Percentiles rank a stretch among this genome's conserved stretches.
Evolutionary conservation across 345 rosid genomes (phyloP).

Genomic region (Euphorbia pulcherrima): DNA sequence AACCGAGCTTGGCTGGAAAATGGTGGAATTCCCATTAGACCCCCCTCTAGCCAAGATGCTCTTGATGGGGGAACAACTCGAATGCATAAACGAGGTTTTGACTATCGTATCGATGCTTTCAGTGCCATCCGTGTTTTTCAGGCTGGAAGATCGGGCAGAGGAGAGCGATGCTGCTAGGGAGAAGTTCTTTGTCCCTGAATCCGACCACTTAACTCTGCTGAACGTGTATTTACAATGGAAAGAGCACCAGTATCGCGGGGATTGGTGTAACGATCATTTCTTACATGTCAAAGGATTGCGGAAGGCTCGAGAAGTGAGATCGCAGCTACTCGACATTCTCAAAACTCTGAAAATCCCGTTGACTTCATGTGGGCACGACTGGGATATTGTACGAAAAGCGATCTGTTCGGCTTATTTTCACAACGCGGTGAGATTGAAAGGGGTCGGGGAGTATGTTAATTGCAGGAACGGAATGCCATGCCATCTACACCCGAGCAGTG

Average conservation of each 20-base stretch:
- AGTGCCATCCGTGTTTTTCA: slow-evolving; percentile 93
- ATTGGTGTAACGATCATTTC: slow-evolving; percentile 87
- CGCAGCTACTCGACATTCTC: slow-evolving; percentile 89
- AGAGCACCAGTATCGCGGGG: slow-evolving; percentile 86
- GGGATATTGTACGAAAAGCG: slow-evolving; percentile 74
- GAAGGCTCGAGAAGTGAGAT: slow-evolving; percentile 92
- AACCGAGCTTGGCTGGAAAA: slow-evolving; percentile 94
- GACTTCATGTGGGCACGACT: slow-evolving; percentile 64
- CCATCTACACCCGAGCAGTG: slow-evolving; percentile 93
- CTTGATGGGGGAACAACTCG: slow-evolving; percentile 79
- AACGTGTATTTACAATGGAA: slow-evolving; percentile 95
- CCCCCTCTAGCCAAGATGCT: slow-evolving; percentile 99
- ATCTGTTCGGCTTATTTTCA: slow-evolving; percentile 96
- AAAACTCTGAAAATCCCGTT: slow-evolving; percentile 76
- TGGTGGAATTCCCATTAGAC: slow-evolving; percentile 97
- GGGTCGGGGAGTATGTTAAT: slow-evolving; percentile 93
- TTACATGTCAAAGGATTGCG: slow-evolving; percentile 77
- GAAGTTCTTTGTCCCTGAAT: no score
- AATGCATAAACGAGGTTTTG: slow-evolving; percentile 83
- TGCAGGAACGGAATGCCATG: slow-evolving; percentile 88
- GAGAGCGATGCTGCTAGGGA: no score
- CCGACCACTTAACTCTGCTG: slow-evolving; percentile 63
- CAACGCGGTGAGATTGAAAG: slow-evolving; percentile 81
- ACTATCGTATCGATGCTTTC: slow-evolving; percentile 99
- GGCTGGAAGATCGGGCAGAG: slow-evolving; percentile 91